Evolutionary conservation across 305 asterid genomes (phyloP), one percentile per base, ranked within the genome.

Genomic region (Rubia peregrina): DNA sequence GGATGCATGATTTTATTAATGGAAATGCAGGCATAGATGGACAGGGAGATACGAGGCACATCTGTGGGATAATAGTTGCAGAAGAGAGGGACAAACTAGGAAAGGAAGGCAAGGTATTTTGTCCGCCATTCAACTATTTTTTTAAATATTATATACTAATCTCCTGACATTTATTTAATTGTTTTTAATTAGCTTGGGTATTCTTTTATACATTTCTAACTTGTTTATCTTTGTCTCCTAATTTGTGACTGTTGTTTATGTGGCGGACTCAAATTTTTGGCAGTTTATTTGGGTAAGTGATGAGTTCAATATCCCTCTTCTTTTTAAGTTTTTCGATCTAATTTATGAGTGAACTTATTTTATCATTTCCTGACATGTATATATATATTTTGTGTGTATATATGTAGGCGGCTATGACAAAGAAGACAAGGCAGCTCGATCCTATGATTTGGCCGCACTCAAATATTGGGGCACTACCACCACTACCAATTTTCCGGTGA

Each of bases 51-150:
- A 85, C 74, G 96, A 87, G 51, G 92, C 96, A 79, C 96, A 90
- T 83, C 85, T 90, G 67, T 90, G 96, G 96, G 92, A 90, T 78
- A 90, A 89, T 78, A 90, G 90, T 78, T 87, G 96, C 62, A 89
- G 96, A 80, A 89, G 96, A 82, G 97, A 91, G 86, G 96, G 98
- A 80, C 98, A 91, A 69, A 88, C 98, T 80, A 88, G 98, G 51
- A 91, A 91, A 85, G 98, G 98, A 79, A 86, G 96, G 88, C 98
- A 91, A 87, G 96, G 98, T 87, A 81, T 71, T 30, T 19, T 81
- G 83, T 82, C 87, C 81, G 76, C 87, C 83, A 80, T 77, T 67
- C 17, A 24, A 1, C 48, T 49, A 3, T 49, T 80, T 41, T 5
- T 40, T 40, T 40, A 3, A 40, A 3, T 44, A 14, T 51, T 16